Evolutionary conservation across 1,284 basidiomycete species (phyloP), one percentile per base, ranked within the genome.

Genomic region (Ceratobasidium sp.): DNA sequence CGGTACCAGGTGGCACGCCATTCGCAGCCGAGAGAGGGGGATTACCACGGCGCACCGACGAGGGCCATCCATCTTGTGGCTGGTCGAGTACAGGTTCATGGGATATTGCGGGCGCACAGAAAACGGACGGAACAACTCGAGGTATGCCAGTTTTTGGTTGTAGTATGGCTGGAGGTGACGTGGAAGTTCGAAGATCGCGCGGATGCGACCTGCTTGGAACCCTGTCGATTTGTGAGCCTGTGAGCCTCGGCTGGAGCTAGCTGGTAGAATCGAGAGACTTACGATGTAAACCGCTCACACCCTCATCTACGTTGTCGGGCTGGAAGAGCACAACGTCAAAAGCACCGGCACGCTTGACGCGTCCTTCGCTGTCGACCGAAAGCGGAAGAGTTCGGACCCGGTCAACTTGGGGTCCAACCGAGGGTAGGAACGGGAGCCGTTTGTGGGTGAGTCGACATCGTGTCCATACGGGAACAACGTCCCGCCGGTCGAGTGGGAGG

Each of bases 71-170:
- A 59, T 59, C 56, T 32, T 59, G 25, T 59, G 56, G 56, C 56
- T 59, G 25, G 56, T 59, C 9, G 56, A 32, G 15, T 59, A 11
- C 49, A 34, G 15, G 25, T 57, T 29, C 4, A 8, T 25, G 1
- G 17, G 56, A 25, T 15, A 15, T 9, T 3, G 56, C 13, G 2
- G 25, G 25, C 32, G 13, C 1, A 8, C 32, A 32, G 56, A 59
- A 19, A 70, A 70, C 17, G 68, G 37, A n/a, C 15, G 22, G 32
- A 70, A 70, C 2, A 25, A 5, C n/a, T 70, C 68, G 19, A 70
- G 37, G 17, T 70, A 70, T 0, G 25, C 68, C 0, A 70, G 40
- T 19, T 51, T 51, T 6, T 43, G 51, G 3, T 19, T 6, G 37
- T 25, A 69, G 15, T 54, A 15, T 1, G 17, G 34, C n/a, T 56